phyloP scores from a whole-genome alignment of 2,329 filamentous ascomycete genomes.

The Pseudogymnoascus sp. region DNA sequence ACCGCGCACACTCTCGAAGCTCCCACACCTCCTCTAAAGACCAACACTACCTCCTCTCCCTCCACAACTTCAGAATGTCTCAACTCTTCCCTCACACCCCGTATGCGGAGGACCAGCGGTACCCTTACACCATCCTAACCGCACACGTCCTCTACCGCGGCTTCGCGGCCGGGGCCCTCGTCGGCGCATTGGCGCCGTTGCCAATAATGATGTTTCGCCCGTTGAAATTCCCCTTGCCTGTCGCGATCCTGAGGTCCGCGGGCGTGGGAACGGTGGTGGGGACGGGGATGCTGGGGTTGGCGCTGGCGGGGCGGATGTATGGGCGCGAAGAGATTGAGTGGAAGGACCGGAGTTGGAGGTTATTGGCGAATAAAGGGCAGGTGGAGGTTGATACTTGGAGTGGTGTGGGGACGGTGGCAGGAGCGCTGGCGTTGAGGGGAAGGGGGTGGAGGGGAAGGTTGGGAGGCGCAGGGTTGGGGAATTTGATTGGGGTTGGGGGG shows the following conservation, averaged over 20 bases:
- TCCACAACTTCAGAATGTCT: constrained; percentile 37
- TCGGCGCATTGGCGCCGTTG: constrained; percentile 30
- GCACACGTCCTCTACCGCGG: constrained; percentile 51
- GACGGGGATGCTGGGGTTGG: constrained; percentile 36
- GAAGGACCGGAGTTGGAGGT: constrained; percentile 54
- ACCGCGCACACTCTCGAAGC: not conserved
- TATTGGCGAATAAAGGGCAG: constrained; percentile 51
- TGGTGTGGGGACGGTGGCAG: constrained; percentile 34
- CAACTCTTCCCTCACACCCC: constrained; percentile 42
- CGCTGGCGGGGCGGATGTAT: constrained; percentile 43
- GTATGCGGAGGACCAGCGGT: constrained; percentile 57
- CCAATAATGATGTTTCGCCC: not conserved
- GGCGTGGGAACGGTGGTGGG: constrained; percentile 40
- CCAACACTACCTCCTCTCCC: not conserved
- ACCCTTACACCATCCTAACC: constrained; percentile 46
- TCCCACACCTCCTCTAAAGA: not conserved
- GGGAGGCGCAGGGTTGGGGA: constrained; percentile 41
- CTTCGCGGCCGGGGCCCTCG: constrained; percentile 43
- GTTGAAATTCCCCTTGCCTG: constrained; percentile 21
- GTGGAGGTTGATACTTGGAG: constrained; percentile 49
- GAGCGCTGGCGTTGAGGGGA: constrained; percentile 28
- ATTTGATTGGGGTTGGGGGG: constrained; percentile 39
- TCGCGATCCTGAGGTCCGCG: constrained; percentile 37
- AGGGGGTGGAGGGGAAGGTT: constrained; percentile 34
- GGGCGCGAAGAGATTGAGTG: constrained; percentile 53